Evolutionary conservation across 768 basidiomycete species (phyloP).

Genomic region (Suillus subaureus): DNA sequence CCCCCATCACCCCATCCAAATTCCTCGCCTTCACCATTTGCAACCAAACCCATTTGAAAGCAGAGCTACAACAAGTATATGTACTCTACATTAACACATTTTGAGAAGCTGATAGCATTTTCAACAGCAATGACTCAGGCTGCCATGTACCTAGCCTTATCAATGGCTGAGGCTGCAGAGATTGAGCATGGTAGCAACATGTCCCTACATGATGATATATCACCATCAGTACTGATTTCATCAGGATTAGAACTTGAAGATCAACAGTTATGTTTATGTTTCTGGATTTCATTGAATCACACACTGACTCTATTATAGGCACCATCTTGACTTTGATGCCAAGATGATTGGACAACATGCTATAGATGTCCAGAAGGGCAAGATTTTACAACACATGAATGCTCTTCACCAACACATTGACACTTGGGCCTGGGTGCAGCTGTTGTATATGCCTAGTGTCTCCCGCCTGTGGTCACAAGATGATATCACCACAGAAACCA

Average conservation of each 20-base stretch:
- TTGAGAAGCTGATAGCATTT: neutral
- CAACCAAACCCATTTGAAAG: neutral
- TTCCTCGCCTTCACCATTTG: no score
- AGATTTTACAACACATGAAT: neutral
- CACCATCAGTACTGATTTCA: neutral
- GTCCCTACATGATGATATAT: neutral
- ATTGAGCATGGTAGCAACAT: conserved; percentile 1
- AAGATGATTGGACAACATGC: neutral
- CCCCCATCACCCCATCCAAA: no score
- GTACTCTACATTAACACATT: neutral
- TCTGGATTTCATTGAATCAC: neutral
- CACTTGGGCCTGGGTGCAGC: neutral
- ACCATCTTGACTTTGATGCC: neutral
- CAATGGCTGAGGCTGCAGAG: neutral
- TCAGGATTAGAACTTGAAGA: neutral
- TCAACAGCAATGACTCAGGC: neutral
- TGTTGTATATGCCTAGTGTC: conserved; percentile 7
- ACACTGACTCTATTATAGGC: neutral
- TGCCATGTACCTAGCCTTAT: neutral
- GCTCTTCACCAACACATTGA: neutral
- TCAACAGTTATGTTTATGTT: neutral
- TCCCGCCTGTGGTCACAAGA: neutral
- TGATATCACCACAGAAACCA: neutral
- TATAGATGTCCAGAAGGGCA: conserved; percentile 2
- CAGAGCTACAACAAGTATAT: neutral